Base-by-base conservation (phyloP, 1,284 basidiomycete species). In the Xerocomus minutiporus region DNA sequence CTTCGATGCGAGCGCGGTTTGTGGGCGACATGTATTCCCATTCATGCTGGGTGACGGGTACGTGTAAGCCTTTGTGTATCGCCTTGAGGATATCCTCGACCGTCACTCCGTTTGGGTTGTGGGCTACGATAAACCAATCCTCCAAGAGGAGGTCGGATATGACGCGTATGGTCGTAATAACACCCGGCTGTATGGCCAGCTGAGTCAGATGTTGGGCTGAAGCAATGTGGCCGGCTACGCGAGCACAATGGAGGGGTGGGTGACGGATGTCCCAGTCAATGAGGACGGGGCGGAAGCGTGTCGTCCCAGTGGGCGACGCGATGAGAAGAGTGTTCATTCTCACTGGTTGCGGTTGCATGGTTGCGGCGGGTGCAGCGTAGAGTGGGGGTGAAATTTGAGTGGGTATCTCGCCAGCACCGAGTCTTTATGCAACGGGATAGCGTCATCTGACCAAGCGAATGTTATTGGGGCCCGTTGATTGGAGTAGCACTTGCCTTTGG, bases 201-300 rank as follows among this genome's bases (percentile, higher is more conserved):
- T 73, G 69, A 0, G 62, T 51, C 43, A 79, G 66, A 13, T 76
- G 65, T 34, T 65, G 59, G 13, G 64, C 43, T 6, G 57, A 56
- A 8, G 52, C 35, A n/a, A 35, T 11, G 8, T 48, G 50, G 8
- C 50, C 56, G 5, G 54, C 48, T 2, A 69, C 42, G 67, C 63
- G 50, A 64, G 69, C 46, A 60, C 65, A 34, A 65, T 68, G 48
- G 60, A 60, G 15, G 15, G 78, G 76, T n/a, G 67, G 39, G 51
- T 71, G 63, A 39, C 76, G 73, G 40, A 79, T 41, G 59, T 83
- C 77, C 81, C 81, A 83, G 17, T 73, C 49, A 28, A 82, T 52
- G 5, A 58, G 58, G 23, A 64, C 52, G 20, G 54, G 55, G 26
- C 13, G 51, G 12, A 35, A 46, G 51, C 48, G 9, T 4, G 48